A percentile compares a stretch with the other conserved stretches of the same genome.
phyloP scores from a whole-genome alignment of 306 rosid species.

The Quercus engelmannii region DNA sequence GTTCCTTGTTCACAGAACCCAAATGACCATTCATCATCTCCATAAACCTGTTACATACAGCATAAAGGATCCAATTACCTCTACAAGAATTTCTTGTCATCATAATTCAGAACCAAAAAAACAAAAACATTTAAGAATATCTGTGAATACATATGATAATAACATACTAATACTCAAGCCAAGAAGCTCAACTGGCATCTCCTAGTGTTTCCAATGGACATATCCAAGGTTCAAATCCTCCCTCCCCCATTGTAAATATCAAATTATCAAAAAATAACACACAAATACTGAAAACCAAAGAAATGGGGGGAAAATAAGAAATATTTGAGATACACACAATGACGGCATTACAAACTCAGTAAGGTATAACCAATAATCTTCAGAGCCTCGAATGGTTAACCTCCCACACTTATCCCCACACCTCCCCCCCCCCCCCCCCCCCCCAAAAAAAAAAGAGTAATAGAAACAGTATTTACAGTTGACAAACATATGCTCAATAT shows the following conservation, averaged over 20 bases:
- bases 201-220: too few species aligned
- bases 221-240: too few species aligned
- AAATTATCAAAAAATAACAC: not conserved
- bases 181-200: too few species aligned
- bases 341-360: not conserved
- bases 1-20: constrained; percentile 97
- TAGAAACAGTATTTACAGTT: not conserved
- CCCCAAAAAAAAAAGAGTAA: not conserved
- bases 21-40: constrained; percentile 98
- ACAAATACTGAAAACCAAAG: not conserved
- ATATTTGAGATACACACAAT: not conserved
- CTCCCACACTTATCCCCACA: too few species aligned
- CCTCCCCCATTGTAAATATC: too few species aligned
- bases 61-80: constrained; percentile 18
- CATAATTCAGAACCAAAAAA: not conserved
- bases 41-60: constrained; percentile 54
- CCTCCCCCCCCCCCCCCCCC: too few species aligned
- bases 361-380: not conserved
- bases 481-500: not conserved
- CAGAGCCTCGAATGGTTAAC: not conserved
- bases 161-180: too few species aligned
- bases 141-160: too few species aligned
- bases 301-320: not conserved
- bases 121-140: not conserved
- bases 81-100: not conserved